Evolutionary conservation across 805 yeast genomes (phyloP).

Genomic region (Candida ponderosae): DNA sequence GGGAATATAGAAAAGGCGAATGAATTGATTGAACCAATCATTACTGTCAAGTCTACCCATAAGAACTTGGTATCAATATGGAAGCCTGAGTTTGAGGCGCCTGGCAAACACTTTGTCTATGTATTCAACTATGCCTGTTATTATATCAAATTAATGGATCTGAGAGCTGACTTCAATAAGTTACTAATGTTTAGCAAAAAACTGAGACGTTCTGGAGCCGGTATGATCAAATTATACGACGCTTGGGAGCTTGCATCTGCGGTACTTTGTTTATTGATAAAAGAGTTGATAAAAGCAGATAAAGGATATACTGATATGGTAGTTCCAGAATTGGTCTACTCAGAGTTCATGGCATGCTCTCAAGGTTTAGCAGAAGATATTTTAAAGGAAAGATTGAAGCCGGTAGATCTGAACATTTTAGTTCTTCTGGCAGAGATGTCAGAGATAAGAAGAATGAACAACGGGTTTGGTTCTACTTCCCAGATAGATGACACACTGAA

Average conservation of each 20-base stretch:
- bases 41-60: conserved; percentile 57
- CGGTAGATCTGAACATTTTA: conserved; percentile 28
- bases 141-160: conserved; percentile 47
- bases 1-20: conserved; percentile 46
- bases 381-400: conserved; percentile 25
- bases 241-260: conserved; percentile 63
- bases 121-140: conserved; percentile 62
- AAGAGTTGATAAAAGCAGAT: conserved; percentile 34
- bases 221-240: conserved; percentile 56
- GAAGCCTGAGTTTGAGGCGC: conserved; percentile 88
- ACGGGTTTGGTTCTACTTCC: conserved; percentile 76
- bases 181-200: conserved; percentile 59
- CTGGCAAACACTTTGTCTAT: conserved; percentile 87
- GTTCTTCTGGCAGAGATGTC: conserved; percentile 41
- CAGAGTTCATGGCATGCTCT: conserved; percentile 33
- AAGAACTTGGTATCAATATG: conserved; percentile 79
- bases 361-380: conserved; percentile 20
- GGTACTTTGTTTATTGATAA: conserved; percentile 41
- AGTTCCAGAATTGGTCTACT: conserved; percentile 36
- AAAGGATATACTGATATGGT: conserved; percentile 43
- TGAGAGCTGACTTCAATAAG: conserved; percentile 47
- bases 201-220: conserved; percentile 69
- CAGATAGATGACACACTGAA: conserved; percentile 66
- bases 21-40: conserved; percentile 53
- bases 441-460: conserved; percentile 64